Conservation (phyloP, 2,329 filamentous ascomycete species). For the Xylariaceae sp. region DNA sequence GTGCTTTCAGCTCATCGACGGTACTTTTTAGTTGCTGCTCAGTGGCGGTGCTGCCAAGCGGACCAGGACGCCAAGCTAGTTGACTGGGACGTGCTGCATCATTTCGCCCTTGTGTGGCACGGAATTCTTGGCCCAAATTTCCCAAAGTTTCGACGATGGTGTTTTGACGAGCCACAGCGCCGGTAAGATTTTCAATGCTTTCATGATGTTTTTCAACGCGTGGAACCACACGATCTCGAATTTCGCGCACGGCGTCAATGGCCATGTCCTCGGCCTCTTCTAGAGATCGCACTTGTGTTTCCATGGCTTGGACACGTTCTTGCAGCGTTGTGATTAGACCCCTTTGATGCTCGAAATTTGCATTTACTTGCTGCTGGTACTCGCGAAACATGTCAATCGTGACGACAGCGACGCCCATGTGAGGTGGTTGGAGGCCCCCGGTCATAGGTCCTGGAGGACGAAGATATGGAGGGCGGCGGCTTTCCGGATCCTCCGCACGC, state of each 20-base stretch:
- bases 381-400: constrained; percentile 20
- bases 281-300: constrained; percentile 15
- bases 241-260: constrained; percentile 19
- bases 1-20: constrained; percentile 16
- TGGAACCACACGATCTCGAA: constrained; percentile 14
- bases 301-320: constrained; percentile 12
- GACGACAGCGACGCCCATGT: constrained; percentile 18
- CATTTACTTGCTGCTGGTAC: constrained; percentile 13
- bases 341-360: constrained; percentile 12
- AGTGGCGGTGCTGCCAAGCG: constrained; percentile 9
- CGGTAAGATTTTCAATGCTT: constrained; percentile 7
- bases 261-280: constrained; percentile 19
- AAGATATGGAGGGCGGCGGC: constrained; percentile 15
- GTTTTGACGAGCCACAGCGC: constrained; percentile 10
- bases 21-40: constrained; percentile 13
- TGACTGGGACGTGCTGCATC: constrained; percentile 11
- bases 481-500: constrained; percentile 15
- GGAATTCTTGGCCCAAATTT: constrained; percentile 12
- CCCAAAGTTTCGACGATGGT: constrained; percentile 9
- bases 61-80: constrained; percentile 16
- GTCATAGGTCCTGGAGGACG: constrained; percentile 8
- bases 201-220: constrained; percentile 13
- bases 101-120: constrained; percentile 13
- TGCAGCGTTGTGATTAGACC: constrained; percentile 10
- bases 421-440: constrained; percentile 15